Evolutionary conservation across 192 early-diverging fungal genomes (phyloP), one percentile per base, ranked within the genome.

Genomic region (Coemansia sp.): DNA sequence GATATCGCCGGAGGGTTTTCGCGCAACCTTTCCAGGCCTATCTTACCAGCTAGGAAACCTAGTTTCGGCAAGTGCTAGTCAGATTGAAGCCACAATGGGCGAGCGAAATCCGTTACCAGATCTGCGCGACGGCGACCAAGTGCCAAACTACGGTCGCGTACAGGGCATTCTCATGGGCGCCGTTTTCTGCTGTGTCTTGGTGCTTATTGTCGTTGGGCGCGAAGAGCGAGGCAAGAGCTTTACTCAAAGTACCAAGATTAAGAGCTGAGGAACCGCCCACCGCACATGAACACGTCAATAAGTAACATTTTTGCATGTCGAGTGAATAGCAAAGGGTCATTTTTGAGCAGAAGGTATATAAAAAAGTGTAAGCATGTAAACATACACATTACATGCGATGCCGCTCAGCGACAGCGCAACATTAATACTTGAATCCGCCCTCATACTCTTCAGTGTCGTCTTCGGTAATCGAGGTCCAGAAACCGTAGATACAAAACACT

Each of bases 31-130:
- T 62, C 90, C 91, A 10, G 91, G 92, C 20, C 76, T 93, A n/a
- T 69, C 90, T 3, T 93, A 92, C 75, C 91, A 93, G 81, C 78
- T 91, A 18, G 92, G 91, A 33, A 93, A 91, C 66, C 74, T 93
- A 67, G 86, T 93, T 54, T 67, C 79, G 1, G 81, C 89, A 12
- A 85, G 86, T 20, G 79, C 85, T 33, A 87, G 86, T 33, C 84
- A 88, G 68, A 88, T 89, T 54, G 89, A 89, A 54, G 79, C 85
- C n/a, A 75, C 73, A 27, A 66, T 87, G 72, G 86, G 78, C 31
- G 88, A 89, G 42, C 78, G 73, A 70, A 81, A 80, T 55, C 78
- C 83, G n/a, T 64, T 85, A 10, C 79, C 83, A 54, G 83, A 75
- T 78, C 66, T 80, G 34, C 75, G 84, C 77, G 62, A 85, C 64